A percentile compares a stretch with the other conserved stretches of the same genome.
Evolutionary conservation across 108 stramenopile genomes (phyloP).

Genomic region (Cyclotella sp.): DNA sequence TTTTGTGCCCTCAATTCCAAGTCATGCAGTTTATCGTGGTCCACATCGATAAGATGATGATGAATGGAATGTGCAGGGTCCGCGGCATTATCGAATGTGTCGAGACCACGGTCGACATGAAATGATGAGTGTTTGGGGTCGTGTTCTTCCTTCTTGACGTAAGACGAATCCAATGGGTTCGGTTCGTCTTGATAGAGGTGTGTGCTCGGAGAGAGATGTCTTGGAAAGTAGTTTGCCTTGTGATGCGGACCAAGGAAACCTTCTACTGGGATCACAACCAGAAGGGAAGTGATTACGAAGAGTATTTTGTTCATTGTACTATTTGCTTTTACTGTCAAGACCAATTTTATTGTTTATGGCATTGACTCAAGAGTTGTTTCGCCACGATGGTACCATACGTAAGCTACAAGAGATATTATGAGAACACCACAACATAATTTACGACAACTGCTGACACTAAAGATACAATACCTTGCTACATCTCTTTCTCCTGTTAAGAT

Average conservation of each 20-base stretch:
- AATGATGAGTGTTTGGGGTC: constrained; percentile 33
- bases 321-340: neutral
- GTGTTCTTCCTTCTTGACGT: constrained; percentile 32
- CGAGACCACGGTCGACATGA: constrained; percentile 32
- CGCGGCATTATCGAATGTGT: constrained; percentile 14
- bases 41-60: constrained; percentile 40
- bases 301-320: constrained; percentile 7
- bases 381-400: too few relatives aligned
- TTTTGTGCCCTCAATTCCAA: constrained; percentile 37
- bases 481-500: too few relatives aligned
- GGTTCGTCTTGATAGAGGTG: constrained; percentile 42
- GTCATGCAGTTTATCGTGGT: constrained; percentile 41
- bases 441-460: too few relatives aligned
- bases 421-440: too few relatives aligned
- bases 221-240: neutral
- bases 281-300: neutral
- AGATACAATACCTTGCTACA: too few relatives aligned
- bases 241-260: constrained; percentile 6
- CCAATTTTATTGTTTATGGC: neutral
- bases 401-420: too few relatives aligned
- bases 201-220: neutral
- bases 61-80: constrained; percentile 35
- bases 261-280: neutral
- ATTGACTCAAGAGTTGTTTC: too few relatives aligned
- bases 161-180: constrained; percentile 22